Base-by-base conservation (phyloP, 371 early-diverging fungal genomes). In the Coemansia sp. region DNA sequence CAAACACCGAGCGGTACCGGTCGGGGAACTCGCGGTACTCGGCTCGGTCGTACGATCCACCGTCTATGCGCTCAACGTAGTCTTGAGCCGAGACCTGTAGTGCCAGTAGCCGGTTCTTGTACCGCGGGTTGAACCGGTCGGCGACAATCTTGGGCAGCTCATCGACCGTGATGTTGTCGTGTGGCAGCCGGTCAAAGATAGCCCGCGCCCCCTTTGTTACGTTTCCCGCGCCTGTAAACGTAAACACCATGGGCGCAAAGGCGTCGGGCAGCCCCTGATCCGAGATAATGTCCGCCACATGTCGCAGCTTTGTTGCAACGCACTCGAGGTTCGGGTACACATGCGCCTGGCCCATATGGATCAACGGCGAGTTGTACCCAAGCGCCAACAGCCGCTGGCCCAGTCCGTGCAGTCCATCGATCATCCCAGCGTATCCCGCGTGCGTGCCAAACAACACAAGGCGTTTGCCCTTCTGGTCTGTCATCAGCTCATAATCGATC, bases 341-440 rank as follows among this genome's bases (percentile, higher is more conserved):
- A 75, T 96, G 93, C 12, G 94, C 88, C 91, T 92, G 93, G 21
- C 88, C 89, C n/a, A 89, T 83, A 64, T 91, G 91, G 86, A 97
- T 84, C 78, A 98, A 95, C 18, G 98, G 97, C 39, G 93, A 93
- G 72, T 92, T 94, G 78, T 93, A 94, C 2, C 97, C 97, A 16
- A 91, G 79, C 0, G 93, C 94, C 9, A 98, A 87, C 65, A 98
- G 83, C 5, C 94, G 86, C 65, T 91, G 92, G 0, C 97, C 98
- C 68, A 98, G 85, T 11, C 93, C 95, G 61, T 98, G 96, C 30
- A 97, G 80, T 2, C 88, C 86, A 69, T 98, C 96, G 60, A 98
- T 87, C 91, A 95, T 93, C 14, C 95, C 97, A n/a, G 97, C 97
- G 67, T 94, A 94, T 4, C 98, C 98, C 4, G 98, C 98, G 78